Evolutionary conservation across 768 basidiomycete species (phyloP).

Genomic region (Tylopilus vinaceipallidus): DNA sequence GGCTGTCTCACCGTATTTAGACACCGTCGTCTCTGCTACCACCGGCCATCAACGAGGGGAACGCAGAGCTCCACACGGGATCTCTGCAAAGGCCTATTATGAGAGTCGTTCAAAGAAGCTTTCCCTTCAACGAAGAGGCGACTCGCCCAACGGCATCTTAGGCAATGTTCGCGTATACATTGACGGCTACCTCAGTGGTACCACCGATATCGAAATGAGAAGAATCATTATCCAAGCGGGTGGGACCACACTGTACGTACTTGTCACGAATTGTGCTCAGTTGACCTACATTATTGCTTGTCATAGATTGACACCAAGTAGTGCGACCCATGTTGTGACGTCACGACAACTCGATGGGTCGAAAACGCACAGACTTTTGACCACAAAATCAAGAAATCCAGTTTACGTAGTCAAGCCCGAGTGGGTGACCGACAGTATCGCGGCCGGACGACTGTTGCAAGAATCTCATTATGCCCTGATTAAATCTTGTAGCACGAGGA

Average conservation of each 20-base stretch:
- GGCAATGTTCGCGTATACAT: conserved; percentile 60
- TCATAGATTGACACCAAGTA: conserved; percentile 55
- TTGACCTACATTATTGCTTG: no score
- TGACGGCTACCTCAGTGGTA: conserved; percentile 64
- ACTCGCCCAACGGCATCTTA: conserved; percentile 26
- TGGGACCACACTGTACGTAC: conserved; percentile 62
- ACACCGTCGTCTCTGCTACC: conserved; percentile 57
- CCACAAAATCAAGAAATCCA: conserved; percentile 45
- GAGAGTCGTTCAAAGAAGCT: conserved; percentile 49
- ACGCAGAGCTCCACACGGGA: conserved; percentile 27
- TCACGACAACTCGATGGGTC: conserved; percentile 68
- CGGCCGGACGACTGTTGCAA: conserved; percentile 52
- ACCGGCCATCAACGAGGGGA: conserved; percentile 71
- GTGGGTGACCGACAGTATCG: conserved; percentile 72
- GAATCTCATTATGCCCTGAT: conserved; percentile 60
- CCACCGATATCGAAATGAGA: conserved; percentile 82
- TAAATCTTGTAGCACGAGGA: conserved; percentile 37
- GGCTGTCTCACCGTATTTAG: conserved; percentile 31
- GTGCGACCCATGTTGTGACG: conserved; percentile 77
- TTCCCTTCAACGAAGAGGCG: conserved; percentile 24
- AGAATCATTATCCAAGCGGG: conserved; percentile 63
- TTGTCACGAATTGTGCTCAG: no score
- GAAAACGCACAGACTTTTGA: conserved; percentile 67
- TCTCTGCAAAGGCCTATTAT: conserved; percentile 37
- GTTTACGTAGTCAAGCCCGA: conserved; percentile 70